Conservation (phyloP, 2,329 filamentous ascomycete species). For the Ceratocystis smalleyi region DNA sequence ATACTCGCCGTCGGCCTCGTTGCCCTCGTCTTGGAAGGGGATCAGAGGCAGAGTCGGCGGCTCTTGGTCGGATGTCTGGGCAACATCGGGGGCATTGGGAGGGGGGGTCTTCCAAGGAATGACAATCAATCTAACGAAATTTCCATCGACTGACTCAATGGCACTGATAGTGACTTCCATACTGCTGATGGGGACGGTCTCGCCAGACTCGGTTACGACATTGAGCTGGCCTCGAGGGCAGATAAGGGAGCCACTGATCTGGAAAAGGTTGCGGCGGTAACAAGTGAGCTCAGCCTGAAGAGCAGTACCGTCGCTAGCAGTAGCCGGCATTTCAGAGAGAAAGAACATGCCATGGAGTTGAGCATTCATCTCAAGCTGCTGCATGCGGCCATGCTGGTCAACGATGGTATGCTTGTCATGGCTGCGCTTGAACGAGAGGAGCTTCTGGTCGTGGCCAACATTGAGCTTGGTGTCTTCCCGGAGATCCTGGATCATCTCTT, state of each 20-base stretch:
- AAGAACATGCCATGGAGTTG: slow-evolving; percentile 86
- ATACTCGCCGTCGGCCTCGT: slow-evolving; percentile 56
- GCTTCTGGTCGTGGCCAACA: slow-evolving; percentile 45
- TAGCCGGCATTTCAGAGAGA: slow-evolving; percentile 61
- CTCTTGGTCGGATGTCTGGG: slow-evolving; percentile 60
- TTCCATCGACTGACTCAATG: slow-evolving; percentile 86
- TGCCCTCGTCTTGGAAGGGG: slow-evolving; percentile 45
- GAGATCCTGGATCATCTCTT: slow-evolving; percentile 46
- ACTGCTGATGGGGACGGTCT: slow-evolving; percentile 64
- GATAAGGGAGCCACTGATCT: slow-evolving; percentile 81
- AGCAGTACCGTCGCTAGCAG: slow-evolving; percentile 38
- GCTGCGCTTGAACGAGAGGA: slow-evolving; percentile 41
- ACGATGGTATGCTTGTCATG: slow-evolving; percentile 46
- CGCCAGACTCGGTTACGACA: slow-evolving; percentile 68
- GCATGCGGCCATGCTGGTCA: slow-evolving; percentile 43
- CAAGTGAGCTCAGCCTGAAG: slow-evolving; percentile 77
- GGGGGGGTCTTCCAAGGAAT: slow-evolving; percentile 96
- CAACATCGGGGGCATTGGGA: slow-evolving; percentile 55
- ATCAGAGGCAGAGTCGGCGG: slow-evolving; percentile 66
- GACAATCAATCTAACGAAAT: slow-evolving; percentile 82
- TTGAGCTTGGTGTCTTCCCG: slow-evolving; percentile 43
- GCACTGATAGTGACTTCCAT: slow-evolving; percentile 83
- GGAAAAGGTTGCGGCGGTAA: slow-evolving; percentile 89
- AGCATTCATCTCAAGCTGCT: slow-evolving; percentile 48
- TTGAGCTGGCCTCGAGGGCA: slow-evolving; percentile 64